Percentiles rank a stretch among this genome's conserved stretches.
These are phyloP conservation scores for Taiwanofungus camphoratus DNA, from an alignment of 1,284 basidiomycete genomes.

Conservation along the genomic window DNA sequence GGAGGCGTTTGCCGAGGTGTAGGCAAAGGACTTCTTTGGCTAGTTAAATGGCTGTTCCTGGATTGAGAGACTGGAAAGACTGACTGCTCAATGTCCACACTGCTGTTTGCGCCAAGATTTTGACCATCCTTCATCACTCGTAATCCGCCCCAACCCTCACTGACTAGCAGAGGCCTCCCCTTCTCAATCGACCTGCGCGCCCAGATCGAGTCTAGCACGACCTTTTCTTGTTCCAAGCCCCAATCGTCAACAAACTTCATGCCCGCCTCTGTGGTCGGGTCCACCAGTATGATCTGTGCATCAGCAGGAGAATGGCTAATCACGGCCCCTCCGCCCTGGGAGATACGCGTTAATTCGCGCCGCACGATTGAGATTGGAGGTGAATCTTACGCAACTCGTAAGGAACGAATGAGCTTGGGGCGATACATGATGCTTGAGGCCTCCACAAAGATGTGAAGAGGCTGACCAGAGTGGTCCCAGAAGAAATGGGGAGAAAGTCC, in stretches of 20 bases:
- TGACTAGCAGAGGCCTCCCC: slow-evolving; percentile 36
- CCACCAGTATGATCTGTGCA: slow-evolving; percentile 52
- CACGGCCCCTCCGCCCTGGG: slow-evolving; percentile 46
- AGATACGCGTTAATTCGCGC: neutral
- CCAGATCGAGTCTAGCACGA: slow-evolving; percentile 33
- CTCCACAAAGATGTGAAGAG: slow-evolving; percentile 43
- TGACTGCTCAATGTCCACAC: slow-evolving; percentile 13
- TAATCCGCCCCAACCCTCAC: slow-evolving; percentile 53
- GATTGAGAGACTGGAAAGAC: neutral
- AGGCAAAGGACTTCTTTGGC: slow-evolving; percentile 40
- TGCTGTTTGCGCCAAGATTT: neutral
- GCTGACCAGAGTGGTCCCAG: slow-evolving; percentile 4
- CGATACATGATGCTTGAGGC: slow-evolving; percentile 43
- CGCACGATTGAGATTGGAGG: neutral
- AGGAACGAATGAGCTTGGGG: slow-evolving; percentile 42
- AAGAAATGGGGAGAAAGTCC: slow-evolving; percentile 1
- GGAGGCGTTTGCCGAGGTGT: slow-evolving; percentile 56
- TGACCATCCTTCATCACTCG: slow-evolving; percentile 14
- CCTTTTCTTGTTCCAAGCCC: slow-evolving; percentile 43
- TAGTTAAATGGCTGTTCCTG: slow-evolving; percentile 5
- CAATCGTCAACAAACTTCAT: slow-evolving; percentile 50
- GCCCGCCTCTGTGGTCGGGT: slow-evolving; percentile 45
- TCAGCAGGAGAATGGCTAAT: slow-evolving; percentile 41
- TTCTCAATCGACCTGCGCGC: slow-evolving; percentile 20
- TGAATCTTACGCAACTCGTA: slow-evolving; percentile 36